These are phyloP conservation scores for Protomyces macrosporus DNA, from an alignment of 1,139 yeast species.

Conservation along the genomic window DNA sequence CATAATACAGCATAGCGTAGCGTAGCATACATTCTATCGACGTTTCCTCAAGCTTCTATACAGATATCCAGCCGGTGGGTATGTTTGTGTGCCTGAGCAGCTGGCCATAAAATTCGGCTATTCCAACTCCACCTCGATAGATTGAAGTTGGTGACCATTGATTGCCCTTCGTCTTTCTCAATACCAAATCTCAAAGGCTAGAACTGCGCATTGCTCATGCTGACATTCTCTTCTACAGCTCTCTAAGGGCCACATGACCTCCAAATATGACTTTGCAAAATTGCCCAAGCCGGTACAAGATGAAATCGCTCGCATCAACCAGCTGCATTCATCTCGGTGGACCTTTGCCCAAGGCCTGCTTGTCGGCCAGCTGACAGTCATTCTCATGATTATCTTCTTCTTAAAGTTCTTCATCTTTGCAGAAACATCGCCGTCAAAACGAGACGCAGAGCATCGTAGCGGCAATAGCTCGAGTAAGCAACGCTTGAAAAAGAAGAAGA, in stretches of 20 bases:
- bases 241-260: neutral
- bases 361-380: constrained; percentile 78
- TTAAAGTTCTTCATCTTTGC: constrained; percentile 86
- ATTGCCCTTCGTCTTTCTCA: too few species aligned
- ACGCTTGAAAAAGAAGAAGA: constrained; percentile 31
- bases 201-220: too few species aligned
- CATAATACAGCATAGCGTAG: neutral
- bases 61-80: neutral
- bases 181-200: too few species aligned
- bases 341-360: constrained; percentile 73
- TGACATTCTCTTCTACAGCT: too few species aligned
- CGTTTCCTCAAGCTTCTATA: neutral
- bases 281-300: neutral
- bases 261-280: neutral
- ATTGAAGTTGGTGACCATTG: too few species aligned
- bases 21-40: neutral
- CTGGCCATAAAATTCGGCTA: neutral
- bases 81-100: neutral
- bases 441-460: neutral
- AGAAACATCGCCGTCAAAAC: constrained; percentile 44
- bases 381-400: constrained; percentile 65
- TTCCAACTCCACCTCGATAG: too few species aligned
- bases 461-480: neutral
- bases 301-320: neutral
- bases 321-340: constrained; percentile 40